Percentiles rank a stretch among this genome's conserved stretches.
Conservation (phyloP, 2,329 filamentous ascomycete species). For the Lachnellula arida region DNA sequence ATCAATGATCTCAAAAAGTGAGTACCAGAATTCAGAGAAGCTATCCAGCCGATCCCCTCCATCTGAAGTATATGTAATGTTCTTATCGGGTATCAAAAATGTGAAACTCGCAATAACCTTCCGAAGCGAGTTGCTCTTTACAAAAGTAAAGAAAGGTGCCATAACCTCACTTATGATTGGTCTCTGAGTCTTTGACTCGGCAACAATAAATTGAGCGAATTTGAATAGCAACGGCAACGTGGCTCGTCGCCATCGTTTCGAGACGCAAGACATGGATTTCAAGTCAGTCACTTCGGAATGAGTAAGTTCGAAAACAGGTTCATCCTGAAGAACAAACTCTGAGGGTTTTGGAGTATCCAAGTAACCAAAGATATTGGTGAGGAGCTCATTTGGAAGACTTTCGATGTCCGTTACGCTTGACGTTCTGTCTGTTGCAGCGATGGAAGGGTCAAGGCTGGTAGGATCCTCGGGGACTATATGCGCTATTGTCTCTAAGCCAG, state of each 20-base stretch:
- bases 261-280: conserved; percentile 53
- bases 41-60: conserved; percentile 1
- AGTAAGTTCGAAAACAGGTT: conserved; percentile 43
- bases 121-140: conserved; percentile 30
- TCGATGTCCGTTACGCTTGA: conserved; percentile 14
- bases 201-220: conserved; percentile 40
- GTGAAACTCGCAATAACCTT: conserved; percentile 44
- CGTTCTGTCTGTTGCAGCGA: background rate
- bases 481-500: background rate
- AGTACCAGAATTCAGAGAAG: conserved; percentile 45
- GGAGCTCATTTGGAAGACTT: conserved; percentile 55
- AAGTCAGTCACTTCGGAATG: conserved; percentile 38
- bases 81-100: conserved; percentile 34
- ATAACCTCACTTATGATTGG: conserved; percentile 17
- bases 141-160: conserved; percentile 33
- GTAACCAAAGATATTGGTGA: conserved; percentile 52
- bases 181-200: conserved; percentile 22
- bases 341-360: conserved; percentile 45
- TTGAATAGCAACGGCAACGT: conserved; percentile 54
- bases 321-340: conserved; percentile 41
- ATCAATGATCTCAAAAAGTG: conserved; percentile 49
- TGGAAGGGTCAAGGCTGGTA: background rate
- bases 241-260: conserved; percentile 47
- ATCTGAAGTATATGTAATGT: conserved; percentile 13
- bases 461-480: background rate